Evolutionary conservation across 257 asterid species (phyloP).

Genomic region (Solanum paucissectum): DNA sequence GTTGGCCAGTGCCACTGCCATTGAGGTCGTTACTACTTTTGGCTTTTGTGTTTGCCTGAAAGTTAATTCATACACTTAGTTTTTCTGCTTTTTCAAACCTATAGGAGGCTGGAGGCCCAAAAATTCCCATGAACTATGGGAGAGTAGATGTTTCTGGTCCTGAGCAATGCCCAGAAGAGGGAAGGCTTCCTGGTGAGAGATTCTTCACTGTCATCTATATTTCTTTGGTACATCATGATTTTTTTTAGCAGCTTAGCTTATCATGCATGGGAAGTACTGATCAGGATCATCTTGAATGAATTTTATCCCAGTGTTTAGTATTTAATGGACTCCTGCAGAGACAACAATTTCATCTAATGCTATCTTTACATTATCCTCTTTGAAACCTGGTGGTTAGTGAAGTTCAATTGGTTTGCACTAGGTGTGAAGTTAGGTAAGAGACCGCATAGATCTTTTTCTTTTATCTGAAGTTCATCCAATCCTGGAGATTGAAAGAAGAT

Average conservation of each 20-base stretch:
- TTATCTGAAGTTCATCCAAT: not conserved
- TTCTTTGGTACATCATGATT: not conserved
- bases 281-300: not conserved
- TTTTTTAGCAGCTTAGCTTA: not conserved
- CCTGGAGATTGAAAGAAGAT: not conserved
- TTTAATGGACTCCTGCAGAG: not conserved
- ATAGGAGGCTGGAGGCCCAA: slow-evolving; percentile 96
- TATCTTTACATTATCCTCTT: not conserved
- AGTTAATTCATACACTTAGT: not conserved
- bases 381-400: not conserved
- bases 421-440: not conserved
- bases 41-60: not conserved
- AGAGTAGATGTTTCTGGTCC: slow-evolving; percentile 80
- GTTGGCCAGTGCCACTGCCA: slow-evolving; percentile 94
- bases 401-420: not conserved
- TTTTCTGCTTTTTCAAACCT: slow-evolving; percentile 5
- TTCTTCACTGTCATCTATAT: not conserved
- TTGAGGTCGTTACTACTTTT: slow-evolving; percentile 45
- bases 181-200: slow-evolving; percentile 88
- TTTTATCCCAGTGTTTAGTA: not conserved
- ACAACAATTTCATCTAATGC: not conserved
- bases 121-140: slow-evolving; percentile 95
- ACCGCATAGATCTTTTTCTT: not conserved
- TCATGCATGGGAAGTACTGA: not conserved
- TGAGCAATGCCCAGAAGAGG: slow-evolving; percentile 95